These are phyloP conservation scores for Penicillium palitans DNA, from an alignment of 2,329 filamentous ascomycete genomes.

Conservation along the genomic window DNA sequence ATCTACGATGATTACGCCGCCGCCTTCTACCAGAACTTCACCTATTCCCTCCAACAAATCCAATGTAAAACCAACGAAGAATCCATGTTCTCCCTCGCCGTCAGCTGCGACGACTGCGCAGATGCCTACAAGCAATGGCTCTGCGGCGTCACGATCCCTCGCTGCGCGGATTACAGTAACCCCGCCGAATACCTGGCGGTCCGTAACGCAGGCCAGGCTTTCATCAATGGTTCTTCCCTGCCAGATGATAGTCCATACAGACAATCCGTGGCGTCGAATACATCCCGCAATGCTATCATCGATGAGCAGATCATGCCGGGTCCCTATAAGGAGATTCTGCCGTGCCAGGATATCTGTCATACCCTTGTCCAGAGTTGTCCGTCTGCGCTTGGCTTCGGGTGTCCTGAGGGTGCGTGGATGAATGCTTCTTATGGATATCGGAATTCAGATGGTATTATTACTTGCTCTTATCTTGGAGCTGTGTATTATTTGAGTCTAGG, in stretches of 20 bases:
- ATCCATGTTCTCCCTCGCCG: slow-evolving; percentile 77
- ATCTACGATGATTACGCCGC: slow-evolving; percentile 78
- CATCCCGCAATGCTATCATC: slow-evolving; percentile 70
- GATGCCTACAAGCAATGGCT: slow-evolving; percentile 90
- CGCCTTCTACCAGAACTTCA: slow-evolving; percentile 72
- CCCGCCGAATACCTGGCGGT: slow-evolving; percentile 58
- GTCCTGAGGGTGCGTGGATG: slow-evolving; percentile 59
- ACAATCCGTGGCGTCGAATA: slow-evolving; percentile 48
- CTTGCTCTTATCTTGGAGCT: slow-evolving; percentile 64
- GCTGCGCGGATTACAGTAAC: slow-evolving; percentile 79
- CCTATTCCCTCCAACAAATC: slow-evolving; percentile 77
- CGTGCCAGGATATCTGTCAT: slow-evolving; percentile 86
- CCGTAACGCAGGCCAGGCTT: slow-evolving; percentile 70
- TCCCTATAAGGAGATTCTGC: slow-evolving; percentile 90
- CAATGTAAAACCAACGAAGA: slow-evolving; percentile 75
- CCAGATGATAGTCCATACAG: slow-evolving; percentile 39
- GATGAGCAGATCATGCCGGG: slow-evolving; percentile 73
- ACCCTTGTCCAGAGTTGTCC: slow-evolving; percentile 84
- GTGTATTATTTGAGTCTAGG: slow-evolving; percentile 53
- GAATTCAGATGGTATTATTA: slow-evolving; percentile 41
- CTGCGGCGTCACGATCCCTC: slow-evolving; percentile 87
- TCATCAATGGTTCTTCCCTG: slow-evolving; percentile 66
- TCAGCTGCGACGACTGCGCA: slow-evolving; percentile 73
- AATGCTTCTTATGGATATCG: slow-evolving; percentile 54
- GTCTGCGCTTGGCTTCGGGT: slow-evolving; percentile 70